Conservation (phyloP, 768 basidiomycete genomes). For the Suillus decipiens region DNA sequence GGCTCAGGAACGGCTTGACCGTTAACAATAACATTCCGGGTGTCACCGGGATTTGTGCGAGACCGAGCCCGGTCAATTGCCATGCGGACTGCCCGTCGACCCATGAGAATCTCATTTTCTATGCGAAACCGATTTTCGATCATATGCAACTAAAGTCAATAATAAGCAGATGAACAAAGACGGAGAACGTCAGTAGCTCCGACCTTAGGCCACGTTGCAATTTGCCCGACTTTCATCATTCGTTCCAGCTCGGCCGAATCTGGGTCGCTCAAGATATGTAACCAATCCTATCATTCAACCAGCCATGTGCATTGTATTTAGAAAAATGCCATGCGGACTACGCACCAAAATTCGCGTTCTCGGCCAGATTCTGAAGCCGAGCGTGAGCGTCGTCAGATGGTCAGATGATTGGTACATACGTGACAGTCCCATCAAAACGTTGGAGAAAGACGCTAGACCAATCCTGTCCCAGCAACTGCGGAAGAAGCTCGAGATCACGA, state of each 20-base stretch:
- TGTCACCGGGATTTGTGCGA: conserved; percentile 23
- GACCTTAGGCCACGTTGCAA: conserved; percentile 98
- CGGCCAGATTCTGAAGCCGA: conserved; percentile 72
- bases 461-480: conserved; percentile 90
- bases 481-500: conserved; percentile 92
- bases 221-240: conserved; percentile 85
- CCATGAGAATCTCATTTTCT: conserved; percentile 81
- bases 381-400: conserved; percentile 23
- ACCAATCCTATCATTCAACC: conserved; percentile 63
- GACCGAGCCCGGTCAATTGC: conserved; percentile 43
- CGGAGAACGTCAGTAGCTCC: conserved; percentile 12
- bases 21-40: conserved; percentile 24
- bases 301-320: conserved; percentile 8
- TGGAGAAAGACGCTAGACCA: conserved; percentile 98
- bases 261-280: conserved; percentile 82
- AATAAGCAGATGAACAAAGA: background rate
- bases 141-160: conserved; percentile 72
- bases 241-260: conserved; percentile 75
- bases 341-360: conserved; percentile 74
- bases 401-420: conserved; percentile 51
- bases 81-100: conserved; percentile 71
- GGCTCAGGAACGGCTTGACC: conserved; percentile 24
- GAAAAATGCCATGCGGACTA: conserved; percentile 10
- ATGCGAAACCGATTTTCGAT: conserved; percentile 86
- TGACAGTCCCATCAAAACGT: conserved; percentile 85